Evolutionary conservation across 2,329 filamentous ascomycete genomes (phyloP), one percentile per base, ranked within the genome.

Genomic region (Penicillium sp.): DNA sequence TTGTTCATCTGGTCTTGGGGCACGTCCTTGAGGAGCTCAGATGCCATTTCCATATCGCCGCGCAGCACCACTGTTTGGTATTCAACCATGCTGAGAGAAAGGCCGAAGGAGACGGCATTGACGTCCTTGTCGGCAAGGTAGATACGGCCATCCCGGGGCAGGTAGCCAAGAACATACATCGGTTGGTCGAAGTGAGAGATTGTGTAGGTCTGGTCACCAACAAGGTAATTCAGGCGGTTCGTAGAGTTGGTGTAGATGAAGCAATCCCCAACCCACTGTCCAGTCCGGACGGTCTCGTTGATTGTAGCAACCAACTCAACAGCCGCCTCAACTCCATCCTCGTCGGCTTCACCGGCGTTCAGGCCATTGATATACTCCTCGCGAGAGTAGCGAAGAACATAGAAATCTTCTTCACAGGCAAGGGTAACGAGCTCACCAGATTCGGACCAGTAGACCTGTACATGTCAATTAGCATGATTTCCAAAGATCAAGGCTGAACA

Each of bases 221-320:
- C 91, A 21, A 98, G 82, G 74, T 97, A 97, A 76, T 97, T 97
- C 53, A 98, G 77, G 54, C 93, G 87, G 77, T 97, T 96, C 9
- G 90, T 95, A 69, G 80, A 87, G 77, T 95, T 97, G 48, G 93
- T 96, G 78, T 97, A 98, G 68, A 97, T 90, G 77, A 98, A 95
- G 75, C 91, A 95, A 74, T 98, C 93, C 55, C 93, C 93, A 50
- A 98, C 87, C 93, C 93, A 98, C 74, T 95, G 87, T 60, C 91
- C 93, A 19, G 91, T 96, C 57, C 88, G 86, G 45, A 97, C 89
- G 56, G 80, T 87, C 73, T 97, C 93, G 65, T 85, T 91, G 64
- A 96, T 89, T 67, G 97, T 93, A 22, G 90, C 95, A 48, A 97
- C 87, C 26, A 97, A 87, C 65, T 97, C 93, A 60, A 98, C 96